phyloP scores from a whole-genome alignment of 2,329 filamentous ascomycete genomes.

The Aureobasidium sp. region DNA sequence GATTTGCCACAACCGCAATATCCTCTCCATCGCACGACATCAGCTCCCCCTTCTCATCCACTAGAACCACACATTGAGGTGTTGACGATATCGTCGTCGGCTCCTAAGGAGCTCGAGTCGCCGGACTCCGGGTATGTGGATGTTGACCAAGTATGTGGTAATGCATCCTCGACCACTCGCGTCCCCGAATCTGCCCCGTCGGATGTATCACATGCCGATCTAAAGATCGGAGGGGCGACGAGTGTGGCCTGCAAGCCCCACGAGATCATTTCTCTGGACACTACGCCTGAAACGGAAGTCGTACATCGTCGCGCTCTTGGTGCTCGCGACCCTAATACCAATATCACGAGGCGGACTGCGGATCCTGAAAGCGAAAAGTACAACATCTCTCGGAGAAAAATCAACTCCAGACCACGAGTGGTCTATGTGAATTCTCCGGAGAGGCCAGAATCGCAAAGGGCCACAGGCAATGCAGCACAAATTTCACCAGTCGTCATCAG shows the following conservation, averaged over 20 bases:
- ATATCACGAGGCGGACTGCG: background rate
- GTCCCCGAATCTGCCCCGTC: background rate
- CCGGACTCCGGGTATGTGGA: slow-evolving; percentile 19
- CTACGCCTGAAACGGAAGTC: background rate
- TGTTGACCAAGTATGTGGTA: slow-evolving; percentile 8
- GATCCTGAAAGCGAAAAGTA: background rate
- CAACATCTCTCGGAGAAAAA: background rate
- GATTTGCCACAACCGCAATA: background rate
- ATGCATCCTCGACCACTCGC: background rate
- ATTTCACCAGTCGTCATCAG: background rate
- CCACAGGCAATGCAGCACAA: background rate
- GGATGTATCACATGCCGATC: background rate
- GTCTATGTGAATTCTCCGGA: background rate
- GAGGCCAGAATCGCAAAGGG: slow-evolving; percentile 22
- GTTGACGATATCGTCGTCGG: slow-evolving; percentile 8
- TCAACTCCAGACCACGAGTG: background rate
- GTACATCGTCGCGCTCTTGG: background rate
- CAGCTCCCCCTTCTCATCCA: background rate
- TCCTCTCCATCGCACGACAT: background rate
- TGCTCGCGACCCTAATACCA: slow-evolving; percentile 2
- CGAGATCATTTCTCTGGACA: background rate
- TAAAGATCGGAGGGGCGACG: background rate
- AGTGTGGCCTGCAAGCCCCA: no score
- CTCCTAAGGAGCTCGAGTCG: background rate
- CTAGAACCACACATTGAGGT: background rate